These are phyloP conservation scores for Eleusine coracana DNA, from an alignment of 176 grass and related monocot genomes.

Conservation along the genomic window DNA sequence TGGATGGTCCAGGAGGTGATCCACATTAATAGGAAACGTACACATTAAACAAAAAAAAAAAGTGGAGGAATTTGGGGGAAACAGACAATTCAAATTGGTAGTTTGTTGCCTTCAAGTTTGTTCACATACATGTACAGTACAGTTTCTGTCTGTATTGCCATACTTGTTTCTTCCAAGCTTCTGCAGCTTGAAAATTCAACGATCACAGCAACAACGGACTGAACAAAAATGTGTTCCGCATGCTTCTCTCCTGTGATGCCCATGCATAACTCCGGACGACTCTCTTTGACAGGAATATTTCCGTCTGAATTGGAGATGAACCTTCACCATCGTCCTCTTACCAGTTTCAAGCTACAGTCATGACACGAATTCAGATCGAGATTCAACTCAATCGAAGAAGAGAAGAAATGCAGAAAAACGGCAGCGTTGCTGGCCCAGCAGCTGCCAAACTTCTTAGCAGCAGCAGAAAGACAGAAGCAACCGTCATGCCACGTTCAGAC, in stretches of 20 bases:
- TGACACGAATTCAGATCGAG: not conserved
- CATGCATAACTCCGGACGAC: not conserved
- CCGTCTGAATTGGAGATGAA: not conserved
- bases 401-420: not conserved
- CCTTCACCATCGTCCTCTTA: not conserved
- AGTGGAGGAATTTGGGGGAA: too few species aligned
- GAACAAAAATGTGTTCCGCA: not conserved
- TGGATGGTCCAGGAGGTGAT: not conserved
- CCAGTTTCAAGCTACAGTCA: too few species aligned
- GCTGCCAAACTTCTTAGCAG: not conserved
- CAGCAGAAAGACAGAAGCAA: not conserved
- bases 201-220: not conserved
- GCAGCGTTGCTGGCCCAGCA: not conserved
- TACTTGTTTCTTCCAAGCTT: not conserved
- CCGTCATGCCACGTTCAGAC: not conserved
- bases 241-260: not conserved
- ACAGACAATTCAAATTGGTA: too few species aligned
- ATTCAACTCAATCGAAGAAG: not conserved
- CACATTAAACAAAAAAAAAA: too few species aligned
- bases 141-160: not conserved
- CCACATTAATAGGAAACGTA: not conserved
- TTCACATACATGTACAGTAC: not conserved
- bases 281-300: not conserved
- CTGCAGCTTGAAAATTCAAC: not conserved
- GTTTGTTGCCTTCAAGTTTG: slow-evolving; percentile 3